Evolutionary conservation across 345 rosid species (phyloP).

Genomic region (Cardiospermum halicacabum): DNA sequence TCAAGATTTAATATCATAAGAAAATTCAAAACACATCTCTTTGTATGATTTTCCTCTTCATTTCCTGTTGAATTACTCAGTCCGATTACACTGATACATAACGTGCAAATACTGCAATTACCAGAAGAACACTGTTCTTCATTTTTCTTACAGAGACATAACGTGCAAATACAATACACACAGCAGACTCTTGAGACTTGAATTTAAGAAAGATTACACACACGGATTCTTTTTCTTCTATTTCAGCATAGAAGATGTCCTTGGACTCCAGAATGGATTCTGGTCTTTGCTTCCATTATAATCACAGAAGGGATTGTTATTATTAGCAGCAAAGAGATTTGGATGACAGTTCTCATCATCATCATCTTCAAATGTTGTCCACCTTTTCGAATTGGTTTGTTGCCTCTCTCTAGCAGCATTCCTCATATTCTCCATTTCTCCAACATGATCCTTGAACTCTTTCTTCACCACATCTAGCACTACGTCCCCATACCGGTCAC

Average conservation of each 20-base stretch:
- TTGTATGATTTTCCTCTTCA: background rate
- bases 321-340: conserved; percentile 37
- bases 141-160: background rate
- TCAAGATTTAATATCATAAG: background rate
- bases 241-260: conserved; percentile 12
- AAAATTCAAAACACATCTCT: background rate
- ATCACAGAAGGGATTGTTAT: conserved; percentile 21
- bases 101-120: no score
- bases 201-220: background rate
- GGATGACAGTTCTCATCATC: conserved; percentile 49
- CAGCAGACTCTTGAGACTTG: background rate
- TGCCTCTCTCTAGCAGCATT: conserved; percentile 40
- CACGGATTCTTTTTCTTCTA: background rate
- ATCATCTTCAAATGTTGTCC: conserved; percentile 61
- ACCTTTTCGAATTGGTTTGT: conserved; percentile 34
- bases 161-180: background rate
- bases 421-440: conserved; percentile 58
- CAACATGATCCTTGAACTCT: conserved; percentile 70
- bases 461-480: conserved; percentile 68
- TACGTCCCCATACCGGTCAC: conserved; percentile 60
- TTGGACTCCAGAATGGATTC: conserved; percentile 26
- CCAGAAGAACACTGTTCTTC: conserved; percentile 32
- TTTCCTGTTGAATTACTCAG: background rate
- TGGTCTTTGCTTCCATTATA: conserved; percentile 15
- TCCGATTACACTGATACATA: background rate